Evolutionary conservation across 192 early-diverging fungal genomes (phyloP).

Genomic region (Coemansia reversa): DNA sequence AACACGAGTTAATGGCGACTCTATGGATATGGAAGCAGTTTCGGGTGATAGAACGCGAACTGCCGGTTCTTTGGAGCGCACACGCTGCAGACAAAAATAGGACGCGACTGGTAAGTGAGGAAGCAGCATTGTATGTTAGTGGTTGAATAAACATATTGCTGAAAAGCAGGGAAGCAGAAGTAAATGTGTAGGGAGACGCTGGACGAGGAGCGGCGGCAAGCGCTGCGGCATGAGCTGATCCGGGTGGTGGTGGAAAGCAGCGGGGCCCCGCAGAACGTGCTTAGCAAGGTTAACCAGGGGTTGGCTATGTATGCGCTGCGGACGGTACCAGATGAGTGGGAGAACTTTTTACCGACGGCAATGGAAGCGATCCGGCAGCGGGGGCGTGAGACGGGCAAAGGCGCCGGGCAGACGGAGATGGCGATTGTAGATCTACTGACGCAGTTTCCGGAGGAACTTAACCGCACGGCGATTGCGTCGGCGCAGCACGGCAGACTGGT

Average conservation of each 20-base stretch:
- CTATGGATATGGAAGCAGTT: neutral
- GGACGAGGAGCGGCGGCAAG: constrained; percentile 37
- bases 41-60: constrained; percentile 13
- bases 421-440: constrained; percentile 41
- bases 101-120: constrained; percentile 26
- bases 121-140: too few species aligned
- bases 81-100: constrained; percentile 43
- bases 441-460: constrained; percentile 47
- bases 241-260: constrained; percentile 38
- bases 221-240: constrained; percentile 32
- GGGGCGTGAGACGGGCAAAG: constrained; percentile 17
- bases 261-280: constrained; percentile 32
- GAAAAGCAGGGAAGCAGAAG: neutral
- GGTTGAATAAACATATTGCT: neutral
- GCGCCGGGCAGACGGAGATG: constrained; percentile 12
- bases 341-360: constrained; percentile 20
- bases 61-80: constrained; percentile 54
- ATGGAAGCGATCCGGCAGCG: constrained; percentile 22
- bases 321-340: constrained; percentile 30
- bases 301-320: constrained; percentile 38
- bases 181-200: constrained; percentile 28
- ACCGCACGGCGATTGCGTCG: constrained; percentile 23
- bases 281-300: constrained; percentile 42
- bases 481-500: constrained; percentile 21
- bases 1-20: neutral